Percentiles rank a stretch among this genome's conserved stretches.
Evolutionary conservation across 352 stramenopile genomes (phyloP).

Genomic region (Blastocystis sp.): DNA sequence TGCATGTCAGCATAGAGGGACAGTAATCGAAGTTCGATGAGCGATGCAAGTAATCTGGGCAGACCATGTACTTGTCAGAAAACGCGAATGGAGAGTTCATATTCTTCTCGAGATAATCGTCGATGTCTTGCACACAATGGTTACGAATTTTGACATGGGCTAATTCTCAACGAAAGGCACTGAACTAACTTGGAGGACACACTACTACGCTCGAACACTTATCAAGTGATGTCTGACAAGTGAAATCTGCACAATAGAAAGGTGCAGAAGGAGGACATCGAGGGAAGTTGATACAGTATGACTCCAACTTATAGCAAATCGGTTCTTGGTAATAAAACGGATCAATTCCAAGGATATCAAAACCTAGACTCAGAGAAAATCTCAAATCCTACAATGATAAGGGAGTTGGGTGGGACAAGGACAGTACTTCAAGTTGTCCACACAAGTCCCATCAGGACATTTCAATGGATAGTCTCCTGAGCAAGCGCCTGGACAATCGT

Average conservation of each 20-base stretch:
- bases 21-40: background rate
- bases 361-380: background rate
- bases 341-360: background rate
- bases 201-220: background rate
- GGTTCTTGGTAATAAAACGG: constrained; percentile 9
- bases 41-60: constrained; percentile 34
- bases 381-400: background rate
- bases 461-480: background rate
- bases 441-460: constrained; percentile 7
- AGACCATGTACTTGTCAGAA: background rate
- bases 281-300: background rate
- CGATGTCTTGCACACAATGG: background rate
- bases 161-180: background rate
- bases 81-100: background rate
- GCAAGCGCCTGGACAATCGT: constrained; percentile 12
- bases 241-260: constrained; percentile 23
- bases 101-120: background rate
- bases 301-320: background rate
- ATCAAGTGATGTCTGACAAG: constrained; percentile 1
- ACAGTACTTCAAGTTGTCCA: background rate
- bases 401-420: background rate
- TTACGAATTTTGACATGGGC: constrained; percentile 38
- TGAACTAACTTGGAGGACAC: background rate
- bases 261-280: background rate
- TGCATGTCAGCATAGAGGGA: background rate